Conservation (phyloP, 345 rosid genomes). For the Citrus glauca region DNA sequence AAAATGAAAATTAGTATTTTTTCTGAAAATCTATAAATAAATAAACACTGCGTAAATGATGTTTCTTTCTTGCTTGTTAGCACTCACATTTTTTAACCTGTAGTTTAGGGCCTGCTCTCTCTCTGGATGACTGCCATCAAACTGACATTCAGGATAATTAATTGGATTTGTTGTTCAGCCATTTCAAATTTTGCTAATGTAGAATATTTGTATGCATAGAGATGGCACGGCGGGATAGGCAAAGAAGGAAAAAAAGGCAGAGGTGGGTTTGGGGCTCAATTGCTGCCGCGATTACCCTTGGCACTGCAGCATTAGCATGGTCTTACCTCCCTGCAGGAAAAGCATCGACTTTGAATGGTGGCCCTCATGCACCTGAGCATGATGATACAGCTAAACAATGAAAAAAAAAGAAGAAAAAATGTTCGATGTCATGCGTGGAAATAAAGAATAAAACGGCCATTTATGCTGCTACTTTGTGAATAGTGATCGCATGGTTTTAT, state of each 20-base stretch:
- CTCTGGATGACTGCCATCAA: background rate
- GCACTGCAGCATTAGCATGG: constrained; percentile 77
- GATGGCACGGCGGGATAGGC: constrained; percentile 46
- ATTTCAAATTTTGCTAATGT: background rate
- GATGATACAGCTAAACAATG: constrained; percentile 26
- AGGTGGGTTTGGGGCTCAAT: constrained; percentile 81
- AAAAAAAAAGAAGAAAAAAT: background rate
- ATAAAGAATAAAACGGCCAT: constrained; percentile 20
- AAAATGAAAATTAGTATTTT: background rate
- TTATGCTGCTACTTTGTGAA: constrained; percentile 31
- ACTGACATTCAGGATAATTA: background rate
- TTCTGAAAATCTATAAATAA: background rate
- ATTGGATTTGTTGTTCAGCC: background rate
- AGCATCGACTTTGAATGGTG: constrained; percentile 31
- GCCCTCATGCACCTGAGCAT: constrained; percentile 23
- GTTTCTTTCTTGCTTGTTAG: background rate
- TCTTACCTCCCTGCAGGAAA: constrained; percentile 49
- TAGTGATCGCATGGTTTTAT: constrained; percentile 25
- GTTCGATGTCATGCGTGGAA: constrained; percentile 6
- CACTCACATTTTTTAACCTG: background rate
- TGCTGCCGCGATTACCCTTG: constrained; percentile 56
- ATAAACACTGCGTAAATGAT: background rate
- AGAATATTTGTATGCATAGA: constrained; percentile 35
- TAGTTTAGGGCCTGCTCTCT: background rate
- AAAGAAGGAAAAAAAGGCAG: constrained; percentile 52